Conservation (phyloP, 2,329 filamentous ascomycete species). For the Botrytis tulipae region DNA sequence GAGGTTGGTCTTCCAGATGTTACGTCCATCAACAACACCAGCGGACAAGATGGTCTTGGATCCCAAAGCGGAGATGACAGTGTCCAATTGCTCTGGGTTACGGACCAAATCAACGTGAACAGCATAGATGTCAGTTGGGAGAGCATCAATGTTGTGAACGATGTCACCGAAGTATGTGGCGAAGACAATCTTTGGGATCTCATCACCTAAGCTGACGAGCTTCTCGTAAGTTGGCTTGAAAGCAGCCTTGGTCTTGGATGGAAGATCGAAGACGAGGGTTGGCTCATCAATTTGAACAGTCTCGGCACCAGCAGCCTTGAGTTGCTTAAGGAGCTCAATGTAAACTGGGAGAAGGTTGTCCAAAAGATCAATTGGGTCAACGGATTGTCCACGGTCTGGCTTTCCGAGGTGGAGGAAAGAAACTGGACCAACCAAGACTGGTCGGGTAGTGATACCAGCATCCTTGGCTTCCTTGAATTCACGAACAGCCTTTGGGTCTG, state of each 20-base stretch:
- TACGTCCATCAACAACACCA: slow-evolving; percentile 96
- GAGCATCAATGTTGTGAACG: slow-evolving; percentile 94
- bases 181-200: slow-evolving; percentile 83
- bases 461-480: slow-evolving; percentile 99
- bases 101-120: slow-evolving; percentile 96
- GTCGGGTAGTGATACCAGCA: slow-evolving; percentile 87
- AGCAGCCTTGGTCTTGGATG: slow-evolving; percentile 84
- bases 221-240: slow-evolving; percentile 98
- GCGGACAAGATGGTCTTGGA: slow-evolving; percentile 87
- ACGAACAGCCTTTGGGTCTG: slow-evolving; percentile 86
- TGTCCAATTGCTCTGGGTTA: slow-evolving; percentile 94
- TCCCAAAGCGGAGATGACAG: slow-evolving; percentile 78
- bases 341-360: slow-evolving; percentile 94
- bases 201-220: slow-evolving; percentile 71
- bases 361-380: slow-evolving; percentile 90
- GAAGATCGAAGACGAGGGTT: slow-evolving; percentile 90
- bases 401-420: slow-evolving; percentile 98
- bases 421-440: slow-evolving; percentile 91
- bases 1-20: slow-evolving; percentile 99
- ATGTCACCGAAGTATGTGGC: slow-evolving; percentile 99
- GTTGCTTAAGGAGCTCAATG: slow-evolving; percentile 84
- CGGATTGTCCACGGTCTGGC: slow-evolving; percentile 91
- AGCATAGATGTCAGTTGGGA: slow-evolving; percentile 76
- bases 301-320: slow-evolving; percentile 95
- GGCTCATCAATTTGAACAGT: slow-evolving; percentile 98